Evolutionary conservation across 805 yeast genomes (phyloP).

Genomic region (Candida alai): DNA sequence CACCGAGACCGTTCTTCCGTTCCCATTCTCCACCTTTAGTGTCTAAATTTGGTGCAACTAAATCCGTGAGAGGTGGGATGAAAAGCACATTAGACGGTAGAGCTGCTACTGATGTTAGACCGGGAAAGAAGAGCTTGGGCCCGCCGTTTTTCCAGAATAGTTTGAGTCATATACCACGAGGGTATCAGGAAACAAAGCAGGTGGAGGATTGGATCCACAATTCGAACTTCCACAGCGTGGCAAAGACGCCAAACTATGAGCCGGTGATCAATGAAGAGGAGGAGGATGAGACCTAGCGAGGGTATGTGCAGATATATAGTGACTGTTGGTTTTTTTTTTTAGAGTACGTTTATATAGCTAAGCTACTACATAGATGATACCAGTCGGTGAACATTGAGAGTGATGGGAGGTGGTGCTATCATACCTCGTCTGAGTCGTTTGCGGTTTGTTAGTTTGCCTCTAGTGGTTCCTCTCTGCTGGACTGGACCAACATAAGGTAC

Average conservation of each 20-base stretch:
- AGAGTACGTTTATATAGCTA: neutral
- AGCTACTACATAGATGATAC: neutral
- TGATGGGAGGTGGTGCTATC: too few species aligned
- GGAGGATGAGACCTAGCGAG: conserved; percentile 11
- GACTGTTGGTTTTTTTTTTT: neutral
- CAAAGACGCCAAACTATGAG: conserved; percentile 9
- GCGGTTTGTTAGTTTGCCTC: too few species aligned
- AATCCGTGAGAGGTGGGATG: neutral
- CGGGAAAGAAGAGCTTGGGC: neutral
- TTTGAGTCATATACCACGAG: conserved; percentile 2
- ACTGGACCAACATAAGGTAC: too few species aligned
- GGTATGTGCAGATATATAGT: too few species aligned
- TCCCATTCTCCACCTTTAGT: conserved; percentile 10
- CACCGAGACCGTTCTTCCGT: conserved; percentile 4
- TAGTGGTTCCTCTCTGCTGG: too few species aligned
- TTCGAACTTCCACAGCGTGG: conserved; percentile 1
- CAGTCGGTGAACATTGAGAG: too few species aligned
- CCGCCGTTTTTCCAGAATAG: conserved; percentile 3
- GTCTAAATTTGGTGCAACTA: conserved; percentile 6
- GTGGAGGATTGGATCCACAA: conserved; percentile 10
- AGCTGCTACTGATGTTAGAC: neutral
- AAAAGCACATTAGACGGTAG: too few species aligned
- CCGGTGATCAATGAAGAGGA: conserved; percentile 15
- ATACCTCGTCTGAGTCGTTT: too few species aligned
- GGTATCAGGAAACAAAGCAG: conserved; percentile 9